Base-by-base conservation (phyloP, 2,329 filamentous ascomycete genomes). In the Talaromyces sp. region DNA sequence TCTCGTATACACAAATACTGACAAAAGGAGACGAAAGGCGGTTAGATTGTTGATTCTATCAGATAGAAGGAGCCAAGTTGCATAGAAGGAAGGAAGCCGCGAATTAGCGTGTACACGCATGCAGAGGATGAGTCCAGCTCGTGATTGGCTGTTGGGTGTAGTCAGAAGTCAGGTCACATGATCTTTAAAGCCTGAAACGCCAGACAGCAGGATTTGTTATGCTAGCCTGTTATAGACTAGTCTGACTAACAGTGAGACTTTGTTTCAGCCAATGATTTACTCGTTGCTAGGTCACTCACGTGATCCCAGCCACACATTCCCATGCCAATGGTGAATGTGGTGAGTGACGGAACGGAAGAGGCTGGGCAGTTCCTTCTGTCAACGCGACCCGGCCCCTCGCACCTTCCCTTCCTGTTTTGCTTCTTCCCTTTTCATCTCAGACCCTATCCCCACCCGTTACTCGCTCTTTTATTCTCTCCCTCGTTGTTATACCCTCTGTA, bases 231-330 rank as follows among this genome's bases (percentile, higher is more conserved):
- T 16, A 33, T 16, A 37, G 27, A 31, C 7, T 31, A 31, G 27
- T 9, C 14, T 24, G 11, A 7, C 3, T 13, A 13, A 3, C 9
- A 37, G 27, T 31, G 27, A 1, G 27, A 1, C 35, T 37, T 10
- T 37, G 11, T 11, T 13, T 37, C 35, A 37, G 37, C 56, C 47
- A 56, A 65, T 62, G 24, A 62, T 16, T 16, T 11, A 4, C 52
- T 11, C 52, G 52, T 56, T 56, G 52, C 52, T 37, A 56, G 2
- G 31, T 6, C 45, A 37, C 13, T 3, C 72, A 73, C 72, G 74
- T 76, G 73, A 74, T 52, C 70, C 70, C 72, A 75, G 70, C 74
- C 74, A 68, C 67, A 59, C 65, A 65, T 68, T 65, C 67, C 64
- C 60, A 31, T 64, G 59, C 62, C 65, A 54, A 41, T 47, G 57